Conservation (phyloP, 768 basidiomycete genomes). For the Hygrocybe punicea region DNA sequence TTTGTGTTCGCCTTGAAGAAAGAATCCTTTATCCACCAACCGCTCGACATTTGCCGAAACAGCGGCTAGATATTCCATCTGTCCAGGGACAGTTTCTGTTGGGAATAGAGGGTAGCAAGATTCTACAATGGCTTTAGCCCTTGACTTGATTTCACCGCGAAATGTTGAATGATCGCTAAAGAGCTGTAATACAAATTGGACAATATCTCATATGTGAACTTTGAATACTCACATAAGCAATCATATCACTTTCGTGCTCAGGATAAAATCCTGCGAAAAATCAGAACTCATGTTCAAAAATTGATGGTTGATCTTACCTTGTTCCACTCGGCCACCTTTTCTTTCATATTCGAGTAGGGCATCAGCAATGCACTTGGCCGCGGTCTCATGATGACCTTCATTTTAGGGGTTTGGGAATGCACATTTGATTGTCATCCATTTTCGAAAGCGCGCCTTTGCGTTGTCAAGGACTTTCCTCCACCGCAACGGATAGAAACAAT, state of each 20-base stretch:
- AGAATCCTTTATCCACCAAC: not conserved
- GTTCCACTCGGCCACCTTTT: not conserved
- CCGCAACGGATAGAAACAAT: not conserved
- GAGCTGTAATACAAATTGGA: not conserved
- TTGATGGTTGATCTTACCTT: not conserved
- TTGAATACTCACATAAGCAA: not conserved
- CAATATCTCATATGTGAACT: too few relatives aligned
- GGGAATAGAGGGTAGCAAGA: not conserved
- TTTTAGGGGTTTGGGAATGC: not conserved
- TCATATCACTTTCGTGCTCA: not conserved
- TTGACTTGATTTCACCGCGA: not conserved
- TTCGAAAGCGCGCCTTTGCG: not conserved
- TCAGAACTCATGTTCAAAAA: not conserved
- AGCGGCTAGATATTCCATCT: not conserved
- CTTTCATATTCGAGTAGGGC: not conserved
- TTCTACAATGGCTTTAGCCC: not conserved
- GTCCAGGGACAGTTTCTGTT: not conserved
- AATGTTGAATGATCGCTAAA: not conserved
- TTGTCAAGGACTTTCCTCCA: not conserved
- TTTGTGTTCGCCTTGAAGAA: not conserved
- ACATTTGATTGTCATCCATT: not conserved
- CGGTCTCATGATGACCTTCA: not conserved
- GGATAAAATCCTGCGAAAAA: not conserved
- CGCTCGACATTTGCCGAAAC: not conserved
- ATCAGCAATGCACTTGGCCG: not conserved